Conservation (phyloP, 1,284 basidiomycete genomes). For the Pterula multifida region DNA sequence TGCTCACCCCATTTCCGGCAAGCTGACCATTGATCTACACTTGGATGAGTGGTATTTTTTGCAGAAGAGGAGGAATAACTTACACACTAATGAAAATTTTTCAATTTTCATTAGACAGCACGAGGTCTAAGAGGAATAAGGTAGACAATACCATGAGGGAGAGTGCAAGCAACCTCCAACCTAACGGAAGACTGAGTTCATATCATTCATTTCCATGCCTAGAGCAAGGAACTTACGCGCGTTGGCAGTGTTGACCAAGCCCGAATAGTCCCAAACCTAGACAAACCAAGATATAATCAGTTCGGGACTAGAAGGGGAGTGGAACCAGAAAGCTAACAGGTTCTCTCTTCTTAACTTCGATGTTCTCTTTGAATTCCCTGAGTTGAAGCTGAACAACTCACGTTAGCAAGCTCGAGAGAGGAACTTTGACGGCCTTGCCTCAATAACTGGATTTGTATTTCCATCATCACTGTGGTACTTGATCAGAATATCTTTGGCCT, state of each 20-base stretch:
- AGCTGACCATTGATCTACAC: conserved; percentile 17
- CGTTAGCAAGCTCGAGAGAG: not conserved
- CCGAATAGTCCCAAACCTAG: conserved; percentile 17
- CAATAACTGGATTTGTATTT: conserved; percentile 16
- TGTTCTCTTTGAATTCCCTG: conserved; percentile 15
- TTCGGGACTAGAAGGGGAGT: not conserved
- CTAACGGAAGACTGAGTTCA: not conserved
- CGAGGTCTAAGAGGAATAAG: not conserved
- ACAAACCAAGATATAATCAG: not conserved
- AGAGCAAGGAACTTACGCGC: conserved; percentile 5
- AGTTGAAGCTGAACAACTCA: conserved; percentile 13
- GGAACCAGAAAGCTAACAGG: conserved; percentile 8
- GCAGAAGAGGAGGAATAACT: conserved; percentile 9
- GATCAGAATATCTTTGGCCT: conserved; percentile 15
- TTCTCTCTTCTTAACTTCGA: conserved; percentile 13
- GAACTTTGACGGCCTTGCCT: conserved; percentile 9
- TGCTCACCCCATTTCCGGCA: conserved; percentile 16
- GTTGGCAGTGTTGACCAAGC: conserved; percentile 13
- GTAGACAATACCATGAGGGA: conserved; percentile 12
- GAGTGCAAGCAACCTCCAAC: conserved; percentile 15
- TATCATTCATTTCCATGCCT: not conserved
- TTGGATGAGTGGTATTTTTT: too few relatives aligned
- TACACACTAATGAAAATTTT: not conserved
- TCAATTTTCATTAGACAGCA: not conserved
- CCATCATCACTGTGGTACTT: conserved; percentile 17